Conservation (phyloP, 2,329 filamentous ascomycete genomes). For the Leptographium wingfieldii region DNA sequence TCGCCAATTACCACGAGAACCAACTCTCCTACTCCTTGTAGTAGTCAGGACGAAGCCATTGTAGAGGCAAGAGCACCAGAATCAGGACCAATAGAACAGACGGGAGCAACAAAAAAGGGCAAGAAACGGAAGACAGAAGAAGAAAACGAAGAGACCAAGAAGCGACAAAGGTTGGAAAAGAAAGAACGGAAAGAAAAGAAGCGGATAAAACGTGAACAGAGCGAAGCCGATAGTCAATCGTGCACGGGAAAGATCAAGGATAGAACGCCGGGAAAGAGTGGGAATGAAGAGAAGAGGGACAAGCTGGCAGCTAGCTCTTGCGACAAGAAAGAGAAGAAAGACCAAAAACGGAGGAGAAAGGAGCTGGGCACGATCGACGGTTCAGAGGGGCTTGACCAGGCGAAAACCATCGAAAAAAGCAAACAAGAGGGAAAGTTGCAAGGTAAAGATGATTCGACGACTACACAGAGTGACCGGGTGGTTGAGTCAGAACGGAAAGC, state of each 20-base stretch:
- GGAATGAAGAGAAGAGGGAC: conserved; percentile 16
- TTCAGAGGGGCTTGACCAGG: conserved; percentile 5
- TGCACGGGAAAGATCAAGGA: conserved; percentile 19
- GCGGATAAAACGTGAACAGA: conserved; percentile 8
- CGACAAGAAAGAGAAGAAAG: conserved; percentile 6
- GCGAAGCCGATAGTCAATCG: conserved; percentile 7
- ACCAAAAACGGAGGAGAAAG: conserved; percentile 5
- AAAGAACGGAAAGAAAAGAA: conserved; percentile 19
- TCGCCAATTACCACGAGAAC: conserved; percentile 13
- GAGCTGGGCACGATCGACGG: conserved; percentile 9
- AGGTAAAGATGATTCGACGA: not conserved
- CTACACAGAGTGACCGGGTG: not conserved
- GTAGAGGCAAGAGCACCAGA: conserved; percentile 19
- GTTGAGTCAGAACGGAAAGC: conserved; percentile 12
- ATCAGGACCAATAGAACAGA: conserved; percentile 11
- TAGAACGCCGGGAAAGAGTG: conserved; percentile 12
- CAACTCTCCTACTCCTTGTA: not conserved
- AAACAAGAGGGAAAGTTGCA: conserved; percentile 18
- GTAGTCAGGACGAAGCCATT: conserved; percentile 2
- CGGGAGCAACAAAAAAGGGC: not conserved
- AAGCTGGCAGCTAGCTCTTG: conserved; percentile 13
- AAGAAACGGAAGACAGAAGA: not conserved
- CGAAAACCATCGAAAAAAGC: conserved; percentile 14
- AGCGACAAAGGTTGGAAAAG: conserved; percentile 21
- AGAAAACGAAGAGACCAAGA: not conserved